Base-by-base conservation (phyloP, 768 basidiomycete genomes). In the Xerocomus potaroensis region DNA sequence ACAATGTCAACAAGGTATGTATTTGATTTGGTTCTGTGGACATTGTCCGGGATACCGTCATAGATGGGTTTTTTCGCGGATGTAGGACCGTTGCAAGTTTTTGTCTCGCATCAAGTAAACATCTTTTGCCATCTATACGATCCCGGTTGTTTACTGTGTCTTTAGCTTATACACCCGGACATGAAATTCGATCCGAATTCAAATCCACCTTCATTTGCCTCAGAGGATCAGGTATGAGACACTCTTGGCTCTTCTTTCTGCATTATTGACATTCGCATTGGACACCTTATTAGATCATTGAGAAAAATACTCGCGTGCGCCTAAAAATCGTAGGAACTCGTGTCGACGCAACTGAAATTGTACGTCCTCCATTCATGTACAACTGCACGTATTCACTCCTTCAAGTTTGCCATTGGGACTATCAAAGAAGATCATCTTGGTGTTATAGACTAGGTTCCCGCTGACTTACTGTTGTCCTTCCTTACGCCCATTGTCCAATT, bases 41-140 rank as follows among this genome's bases (percentile, higher is more conserved):
- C 14, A 2, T 12, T 12, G 8, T 50, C 29, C 49, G 56, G 27
- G 56, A 30, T 11, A 5, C 15, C 19, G 2, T 15, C 14, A 21
- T 54, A 97, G 95, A 96, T 97, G 93, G 96, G 96, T 2, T 96
- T 99, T 71, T 97, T 97, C 56, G 91, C 91, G 42, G 92, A 96
- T 53, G 93, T 94, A 38, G 96, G 96, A 27, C 96, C 96, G 12
- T 63, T 98, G 49, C 81, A 83, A 21, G 91, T 96, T 39, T 99
- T 99, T 65, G 90, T 98, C 21, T 95, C 94, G 11, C 90, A 91
- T 57, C 94, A 96, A 72, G 95, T 96, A 53, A 21, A 37, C 16
- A 51, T 79, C 34, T 68, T 11, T n/a, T n/a, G 50, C 37, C 26
- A 42, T 34, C 16, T 35, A n/a, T 32, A 6, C 29, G 19, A 16